A percentile compares a stretch with the other conserved stretches of the same genome.
Evolutionary conservation across 768 basidiomycete species (phyloP).

Genomic region (Lentinula edodes): DNA sequence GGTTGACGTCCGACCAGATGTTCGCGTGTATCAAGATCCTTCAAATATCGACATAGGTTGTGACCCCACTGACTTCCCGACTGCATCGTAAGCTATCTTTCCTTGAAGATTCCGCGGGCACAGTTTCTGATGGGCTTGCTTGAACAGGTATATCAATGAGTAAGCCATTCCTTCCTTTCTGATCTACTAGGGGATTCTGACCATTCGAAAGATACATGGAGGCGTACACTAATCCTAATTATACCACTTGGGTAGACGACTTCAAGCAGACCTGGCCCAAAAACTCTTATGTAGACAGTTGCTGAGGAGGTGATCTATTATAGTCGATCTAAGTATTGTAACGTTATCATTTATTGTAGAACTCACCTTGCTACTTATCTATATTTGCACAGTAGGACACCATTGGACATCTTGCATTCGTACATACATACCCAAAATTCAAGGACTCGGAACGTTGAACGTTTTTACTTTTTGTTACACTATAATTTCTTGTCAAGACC

Average conservation of each 20-base stretch:
- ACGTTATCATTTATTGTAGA: not conserved
- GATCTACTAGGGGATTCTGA: not conserved
- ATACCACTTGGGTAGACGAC: constrained; percentile 40
- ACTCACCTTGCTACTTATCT: not conserved
- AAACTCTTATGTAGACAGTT: constrained; percentile 39
- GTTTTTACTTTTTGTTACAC: not conserved
- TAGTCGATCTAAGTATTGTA: not conserved
- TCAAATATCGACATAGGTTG: constrained; percentile 68
- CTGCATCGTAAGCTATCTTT: constrained; percentile 33
- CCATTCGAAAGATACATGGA: constrained; percentile 33
- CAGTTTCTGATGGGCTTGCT: not conserved
- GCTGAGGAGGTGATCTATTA: constrained; percentile 17
- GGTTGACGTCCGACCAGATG: constrained; percentile 11
- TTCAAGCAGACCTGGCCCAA: constrained; percentile 43
- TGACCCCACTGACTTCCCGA: constrained; percentile 61
- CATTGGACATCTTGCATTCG: not conserved
- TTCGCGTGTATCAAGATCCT: constrained; percentile 68
- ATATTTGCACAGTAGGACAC: not conserved
- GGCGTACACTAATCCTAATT: constrained; percentile 51
- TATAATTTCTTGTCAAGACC: too few relatives aligned
- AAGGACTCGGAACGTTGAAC: not conserved
- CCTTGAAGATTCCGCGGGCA: not conserved
- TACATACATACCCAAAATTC: not conserved
- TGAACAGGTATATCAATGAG: constrained; percentile 47
- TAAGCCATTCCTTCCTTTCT: constrained; percentile 22